Conservation (phyloP, 441 rosid genomes). For the Croton laevigatus region DNA sequence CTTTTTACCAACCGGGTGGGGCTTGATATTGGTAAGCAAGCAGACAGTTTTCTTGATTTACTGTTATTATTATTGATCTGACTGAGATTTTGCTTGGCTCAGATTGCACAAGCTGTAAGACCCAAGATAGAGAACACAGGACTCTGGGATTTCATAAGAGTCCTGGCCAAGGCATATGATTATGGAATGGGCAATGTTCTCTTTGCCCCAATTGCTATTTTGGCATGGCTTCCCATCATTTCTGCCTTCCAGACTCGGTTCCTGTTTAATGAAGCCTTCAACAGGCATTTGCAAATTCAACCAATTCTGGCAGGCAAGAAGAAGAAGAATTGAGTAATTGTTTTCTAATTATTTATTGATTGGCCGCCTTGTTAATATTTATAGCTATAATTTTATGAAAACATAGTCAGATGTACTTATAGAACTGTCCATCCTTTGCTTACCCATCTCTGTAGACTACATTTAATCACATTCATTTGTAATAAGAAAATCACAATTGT, state of each 20-base stretch:
- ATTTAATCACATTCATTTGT: too few relatives aligned
- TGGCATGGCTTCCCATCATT: slow-evolving; percentile 93
- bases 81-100: slow-evolving; percentile 19
- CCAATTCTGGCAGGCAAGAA: slow-evolving; percentile 89
- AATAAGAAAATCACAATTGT: too few relatives aligned
- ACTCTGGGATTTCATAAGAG: slow-evolving; percentile 71
- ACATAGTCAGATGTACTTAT: too few relatives aligned
- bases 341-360: not conserved
- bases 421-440: too few relatives aligned
- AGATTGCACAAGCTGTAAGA: slow-evolving; percentile 93
- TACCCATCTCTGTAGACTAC: too few relatives aligned
- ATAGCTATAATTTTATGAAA: too few relatives aligned
- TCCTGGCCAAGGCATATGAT: slow-evolving; percentile 84
- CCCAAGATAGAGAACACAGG: slow-evolving; percentile 69
- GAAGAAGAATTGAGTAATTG: slow-evolving; percentile 26
- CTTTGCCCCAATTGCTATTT: slow-evolving; percentile 76
- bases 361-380: too few relatives aligned
- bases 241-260: slow-evolving; percentile 92
- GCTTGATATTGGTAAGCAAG: slow-evolving; percentile 74
- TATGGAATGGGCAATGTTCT: slow-evolving; percentile 90
- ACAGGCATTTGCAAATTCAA: slow-evolving; percentile 74
- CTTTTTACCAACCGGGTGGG: slow-evolving; percentile 97
- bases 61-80: not conserved
- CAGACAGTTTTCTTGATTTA: not conserved
- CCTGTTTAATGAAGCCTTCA: slow-evolving; percentile 92